Evolutionary conservation across 441 rosid genomes (phyloP).

Genomic region (Lepidium campestre): DNA sequence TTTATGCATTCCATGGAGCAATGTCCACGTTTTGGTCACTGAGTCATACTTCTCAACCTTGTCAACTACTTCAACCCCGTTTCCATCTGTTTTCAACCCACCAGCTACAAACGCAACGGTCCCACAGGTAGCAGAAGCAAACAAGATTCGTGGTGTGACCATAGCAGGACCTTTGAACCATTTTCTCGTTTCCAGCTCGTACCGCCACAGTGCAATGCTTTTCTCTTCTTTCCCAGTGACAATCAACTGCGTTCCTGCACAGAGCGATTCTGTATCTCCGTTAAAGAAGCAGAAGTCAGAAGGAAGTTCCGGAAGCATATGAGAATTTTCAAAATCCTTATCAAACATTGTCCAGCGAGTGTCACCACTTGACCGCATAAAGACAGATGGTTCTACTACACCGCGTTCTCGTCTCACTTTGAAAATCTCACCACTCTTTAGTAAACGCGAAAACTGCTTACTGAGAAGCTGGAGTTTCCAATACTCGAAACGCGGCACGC

Average conservation of each 20-base stretch:
- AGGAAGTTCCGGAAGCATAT: slow-evolving; percentile 62
- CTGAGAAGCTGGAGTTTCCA: slow-evolving; percentile 57
- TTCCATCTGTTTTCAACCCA: slow-evolving; percentile 38
- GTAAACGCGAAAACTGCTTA: slow-evolving; percentile 42
- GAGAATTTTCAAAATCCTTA: slow-evolving; percentile 38
- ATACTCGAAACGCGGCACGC: slow-evolving; percentile 66
- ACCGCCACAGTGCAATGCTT: slow-evolving; percentile 71
- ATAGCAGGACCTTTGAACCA: slow-evolving; percentile 79
- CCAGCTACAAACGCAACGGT: slow-evolving; percentile 67
- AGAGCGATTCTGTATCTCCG: slow-evolving; percentile 78
- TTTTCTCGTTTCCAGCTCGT: slow-evolving; percentile 54
- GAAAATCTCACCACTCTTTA: slow-evolving; percentile 64
- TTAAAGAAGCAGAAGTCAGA: slow-evolving; percentile 54
- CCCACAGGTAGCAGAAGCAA: slow-evolving; percentile 74
- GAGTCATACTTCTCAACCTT: slow-evolving; percentile 68
- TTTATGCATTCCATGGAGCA: slow-evolving; percentile 45
- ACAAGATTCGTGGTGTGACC: slow-evolving; percentile 65
- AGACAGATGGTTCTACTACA: slow-evolving; percentile 62
- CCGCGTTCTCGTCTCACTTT: slow-evolving; percentile 60
- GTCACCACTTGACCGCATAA: slow-evolving; percentile 67
- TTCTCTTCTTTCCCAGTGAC: slow-evolving; percentile 62
- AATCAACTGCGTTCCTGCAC: slow-evolving; percentile 75
- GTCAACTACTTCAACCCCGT: slow-evolving; percentile 35
- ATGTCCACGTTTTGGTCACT: slow-evolving; percentile 59
- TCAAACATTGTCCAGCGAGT: slow-evolving; percentile 70